These are phyloP conservation scores for Puccinia horiana DNA, from an alignment of 1,284 basidiomycete genomes.

Conservation along the genomic window DNA sequence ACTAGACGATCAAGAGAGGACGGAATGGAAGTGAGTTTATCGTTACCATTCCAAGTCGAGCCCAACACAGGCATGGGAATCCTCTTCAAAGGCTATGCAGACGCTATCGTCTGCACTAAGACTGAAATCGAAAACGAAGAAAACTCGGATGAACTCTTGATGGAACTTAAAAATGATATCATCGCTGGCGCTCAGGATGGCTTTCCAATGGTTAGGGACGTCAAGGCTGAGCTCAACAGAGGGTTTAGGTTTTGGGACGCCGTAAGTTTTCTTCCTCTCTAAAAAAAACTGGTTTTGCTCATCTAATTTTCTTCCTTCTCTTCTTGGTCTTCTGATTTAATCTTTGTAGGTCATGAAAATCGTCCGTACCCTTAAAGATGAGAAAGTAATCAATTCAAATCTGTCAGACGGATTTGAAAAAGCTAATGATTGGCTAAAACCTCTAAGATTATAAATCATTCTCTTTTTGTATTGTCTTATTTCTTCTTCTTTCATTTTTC, in stretches of 20 bases:
- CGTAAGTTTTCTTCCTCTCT: conserved; percentile 64
- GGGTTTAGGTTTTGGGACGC: conserved; percentile 98
- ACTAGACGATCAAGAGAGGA: conserved; percentile 84
- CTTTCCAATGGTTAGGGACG: conserved; percentile 85
- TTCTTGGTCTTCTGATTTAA: conserved; percentile 18
- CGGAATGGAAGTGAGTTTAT: conserved; percentile 73
- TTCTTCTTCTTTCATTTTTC: not conserved
- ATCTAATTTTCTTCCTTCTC: not conserved
- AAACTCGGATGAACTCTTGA: conserved; percentile 81
- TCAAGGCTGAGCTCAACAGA: conserved; percentile 83
- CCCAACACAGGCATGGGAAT: conserved; percentile 98
- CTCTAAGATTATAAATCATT: conserved; percentile 51
- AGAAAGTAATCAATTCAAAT: conserved; percentile 70
- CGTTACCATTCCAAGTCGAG: conserved; percentile 85
- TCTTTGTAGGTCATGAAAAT: conserved; percentile 73
- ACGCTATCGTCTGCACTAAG: conserved; percentile 54
- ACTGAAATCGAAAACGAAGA: conserved; percentile 67
- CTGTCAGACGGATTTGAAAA: conserved; percentile 91
- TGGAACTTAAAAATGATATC: conserved; percentile 58
- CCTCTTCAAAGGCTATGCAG: conserved; percentile 75
- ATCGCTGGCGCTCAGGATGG: conserved; percentile 76
- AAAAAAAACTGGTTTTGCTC: conserved; percentile 50
- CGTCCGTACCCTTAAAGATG: conserved; percentile 81
- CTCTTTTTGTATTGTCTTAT: too few relatives aligned
- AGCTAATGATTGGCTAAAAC: conserved; percentile 87